These are phyloP conservation scores for Wallemia mellicola DNA, from an alignment of 1,284 basidiomycete genomes.

Conservation along the genomic window DNA sequence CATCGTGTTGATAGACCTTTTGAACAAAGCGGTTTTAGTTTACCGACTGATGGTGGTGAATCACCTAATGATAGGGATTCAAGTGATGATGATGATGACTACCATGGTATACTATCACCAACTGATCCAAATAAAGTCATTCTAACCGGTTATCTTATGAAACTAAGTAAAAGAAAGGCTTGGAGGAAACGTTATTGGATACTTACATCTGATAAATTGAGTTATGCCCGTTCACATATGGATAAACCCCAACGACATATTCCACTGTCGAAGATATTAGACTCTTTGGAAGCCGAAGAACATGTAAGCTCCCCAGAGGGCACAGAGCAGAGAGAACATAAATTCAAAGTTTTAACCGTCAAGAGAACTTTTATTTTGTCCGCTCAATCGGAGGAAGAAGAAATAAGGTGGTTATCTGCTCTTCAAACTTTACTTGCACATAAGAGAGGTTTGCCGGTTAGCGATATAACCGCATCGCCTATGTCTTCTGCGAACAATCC, in stretches of 20 bases:
- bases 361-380: constrained; percentile 67
- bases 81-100: not conserved
- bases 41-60: not conserved
- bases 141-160: constrained; percentile 77
- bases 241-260: constrained; percentile 61
- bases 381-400: constrained; percentile 87
- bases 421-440: constrained; percentile 57
- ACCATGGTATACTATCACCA: constrained; percentile 7
- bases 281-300: constrained; percentile 38
- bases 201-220: constrained; percentile 43
- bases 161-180: constrained; percentile 66
- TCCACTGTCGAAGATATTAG: constrained; percentile 53
- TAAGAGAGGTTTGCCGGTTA: not conserved
- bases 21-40: not conserved
- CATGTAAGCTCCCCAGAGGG: constrained; percentile 6
- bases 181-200: constrained; percentile 92
- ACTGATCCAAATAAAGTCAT: constrained; percentile 39
- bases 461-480: not conserved
- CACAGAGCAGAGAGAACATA: constrained; percentile 19
- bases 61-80: not conserved
- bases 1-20: too few species aligned
- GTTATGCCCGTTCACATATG: constrained; percentile 62
- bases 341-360: constrained; percentile 88
- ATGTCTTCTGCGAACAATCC: not conserved
- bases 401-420: constrained; percentile 91